phyloP scores from a whole-genome alignment of 2,329 filamentous ascomycete species.

The Pyricularia pennisetigena region DNA sequence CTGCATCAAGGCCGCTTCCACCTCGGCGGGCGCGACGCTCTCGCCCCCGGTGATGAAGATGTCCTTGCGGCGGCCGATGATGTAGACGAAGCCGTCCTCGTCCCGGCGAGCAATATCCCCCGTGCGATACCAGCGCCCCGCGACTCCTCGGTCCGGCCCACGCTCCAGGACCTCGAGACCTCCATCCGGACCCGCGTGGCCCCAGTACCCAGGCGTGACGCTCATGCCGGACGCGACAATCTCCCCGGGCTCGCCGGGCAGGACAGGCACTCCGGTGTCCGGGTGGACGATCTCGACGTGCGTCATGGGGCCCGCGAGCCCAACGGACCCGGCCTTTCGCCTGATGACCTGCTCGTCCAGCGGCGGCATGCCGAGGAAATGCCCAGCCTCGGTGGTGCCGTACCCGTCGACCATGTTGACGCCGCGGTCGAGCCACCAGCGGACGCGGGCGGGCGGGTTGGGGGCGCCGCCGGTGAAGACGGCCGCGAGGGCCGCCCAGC shows the following conservation, averaged over 20 bases:
- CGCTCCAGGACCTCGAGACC: not conserved
- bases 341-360: not conserved
- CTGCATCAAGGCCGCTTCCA: conserved; percentile 8
- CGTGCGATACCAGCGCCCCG: not conserved
- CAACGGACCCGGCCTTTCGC: conserved; percentile 1
- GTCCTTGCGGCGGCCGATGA: conserved; percentile 9
- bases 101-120: conserved; percentile 6
- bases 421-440: conserved; percentile 7
- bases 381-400: conserved; percentile 9
- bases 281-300: conserved; percentile 4
- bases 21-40: conserved; percentile 10
- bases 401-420: conserved; percentile 9
- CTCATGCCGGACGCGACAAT: not conserved
- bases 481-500: conserved; percentile 4
- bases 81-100: conserved; percentile 8
- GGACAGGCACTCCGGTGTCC: not conserved
- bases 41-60: conserved; percentile 10
- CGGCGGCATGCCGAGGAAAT: conserved; percentile 8
- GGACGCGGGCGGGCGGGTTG: conserved; percentile 1
- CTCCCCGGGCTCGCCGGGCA: conserved; percentile 3
- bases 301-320: not conserved
- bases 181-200: not conserved
- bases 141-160: not conserved
- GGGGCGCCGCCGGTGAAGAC: conserved; percentile 9
- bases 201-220: conserved; percentile 8